Percentiles rank a stretch among this genome's conserved stretches.
Evolutionary conservation across 805 yeast genomes (phyloP).

Genomic region (Candida khao-thaluensis): DNA sequence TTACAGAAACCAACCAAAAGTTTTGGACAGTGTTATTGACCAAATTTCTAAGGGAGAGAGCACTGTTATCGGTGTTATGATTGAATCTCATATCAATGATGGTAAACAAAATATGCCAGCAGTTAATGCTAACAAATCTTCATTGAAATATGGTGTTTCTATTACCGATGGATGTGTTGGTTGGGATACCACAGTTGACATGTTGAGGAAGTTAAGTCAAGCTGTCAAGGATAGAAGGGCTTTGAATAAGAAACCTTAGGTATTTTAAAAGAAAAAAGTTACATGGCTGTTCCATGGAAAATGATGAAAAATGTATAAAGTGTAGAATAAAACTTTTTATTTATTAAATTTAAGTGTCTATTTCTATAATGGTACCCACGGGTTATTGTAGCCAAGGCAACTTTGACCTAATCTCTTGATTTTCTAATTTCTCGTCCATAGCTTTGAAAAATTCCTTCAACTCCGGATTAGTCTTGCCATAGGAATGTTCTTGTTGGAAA

Average conservation of each 20-base stretch:
- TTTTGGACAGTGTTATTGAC: conserved; percentile 71
- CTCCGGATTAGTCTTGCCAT: conserved; percentile 25
- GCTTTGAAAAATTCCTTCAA: conserved; percentile 18
- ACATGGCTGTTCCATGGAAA: too few species aligned
- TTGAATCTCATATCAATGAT: conserved; percentile 86
- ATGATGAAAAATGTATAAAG: conserved; percentile 4
- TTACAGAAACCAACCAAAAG: conserved; percentile 90
- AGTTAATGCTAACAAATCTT: conserved; percentile 53
- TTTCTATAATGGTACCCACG: too few species aligned
- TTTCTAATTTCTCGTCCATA: conserved; percentile 11
- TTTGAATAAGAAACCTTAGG: conserved; percentile 10
- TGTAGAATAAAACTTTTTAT: conserved; percentile 1
- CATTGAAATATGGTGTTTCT: conserved; percentile 85
- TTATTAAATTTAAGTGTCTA: background rate
- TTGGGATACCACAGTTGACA: conserved; percentile 79
- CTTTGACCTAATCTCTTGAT: conserved; percentile 1
- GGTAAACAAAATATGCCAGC: conserved; percentile 93
- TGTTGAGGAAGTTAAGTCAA: conserved; percentile 66
- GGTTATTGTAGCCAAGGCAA: conserved; percentile 5
- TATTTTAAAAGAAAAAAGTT: too few species aligned
- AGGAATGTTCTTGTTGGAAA: conserved; percentile 42
- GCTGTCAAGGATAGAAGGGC: conserved; percentile 80
- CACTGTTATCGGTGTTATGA: conserved; percentile 90
- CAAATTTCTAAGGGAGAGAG: conserved; percentile 77
- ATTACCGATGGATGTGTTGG: conserved; percentile 98